Evolutionary conservation across 1,139 yeast genomes (phyloP), one percentile per base, ranked within the genome.

Genomic region (Zygosaccharomyces sapae): DNA sequence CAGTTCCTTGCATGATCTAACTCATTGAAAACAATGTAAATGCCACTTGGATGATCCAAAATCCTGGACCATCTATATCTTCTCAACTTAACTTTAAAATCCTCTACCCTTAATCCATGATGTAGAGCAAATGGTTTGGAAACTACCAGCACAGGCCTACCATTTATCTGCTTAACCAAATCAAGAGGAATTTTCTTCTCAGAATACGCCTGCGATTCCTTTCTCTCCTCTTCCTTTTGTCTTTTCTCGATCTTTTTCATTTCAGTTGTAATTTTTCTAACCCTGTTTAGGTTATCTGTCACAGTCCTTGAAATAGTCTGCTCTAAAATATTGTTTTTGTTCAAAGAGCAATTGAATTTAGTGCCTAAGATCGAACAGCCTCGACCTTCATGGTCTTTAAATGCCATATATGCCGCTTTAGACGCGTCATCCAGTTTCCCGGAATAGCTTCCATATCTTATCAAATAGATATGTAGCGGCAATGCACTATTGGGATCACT

Each of bases 401-500:
- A 67, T 0, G 77, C 77, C 22, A 20, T 25, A n/a, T 63, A 57
- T 3, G 83, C 83, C 6, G 72, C 52, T 37, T 59, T 67, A 58
- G 79, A 79, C 0, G 92, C 56, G 6, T 57, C 61, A 44, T 64
- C 62, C 5, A 60, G 39, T 38, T 62, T 63, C 3, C 60, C 62
- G 27, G 65, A 76, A 18, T 72, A 70, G 2, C 90, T 90, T 48
- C 75, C 80, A 66, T 78, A 89, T 48, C 75, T 72, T 46, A 88
- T 72, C 18, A 80, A 70, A 39, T 85, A 86, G 30, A 88, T 71
- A 3, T 96, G 95, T 43, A 89, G 67, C 0, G 95, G 92, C 19
- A 84, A 86, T 2, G 90, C 96, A 45, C 86, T 81, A 16, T 74
- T 72, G 1, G 94, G 88, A 60, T 90, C 95, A 52, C 76, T 78